A percentile compares a stretch with the other conserved stretches of the same genome.
Conservation (phyloP, 805 yeast species). For the Yarrowia keelungensis region DNA sequence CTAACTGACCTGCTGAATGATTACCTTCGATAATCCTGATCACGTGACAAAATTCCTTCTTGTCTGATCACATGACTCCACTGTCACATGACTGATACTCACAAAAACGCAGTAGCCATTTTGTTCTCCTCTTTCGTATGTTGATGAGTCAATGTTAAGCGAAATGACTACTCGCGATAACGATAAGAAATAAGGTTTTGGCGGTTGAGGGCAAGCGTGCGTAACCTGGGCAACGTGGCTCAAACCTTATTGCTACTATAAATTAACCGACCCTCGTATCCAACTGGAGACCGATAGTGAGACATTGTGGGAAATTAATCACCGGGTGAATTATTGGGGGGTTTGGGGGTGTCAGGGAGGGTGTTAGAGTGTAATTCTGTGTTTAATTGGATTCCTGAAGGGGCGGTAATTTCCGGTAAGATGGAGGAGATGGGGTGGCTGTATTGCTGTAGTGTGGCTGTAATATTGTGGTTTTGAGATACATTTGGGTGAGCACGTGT, state of each 20-base stretch:
- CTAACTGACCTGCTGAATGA: no score
- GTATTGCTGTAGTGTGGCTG: neutral
- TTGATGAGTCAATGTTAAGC: neutral
- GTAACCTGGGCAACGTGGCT: slow-evolving; percentile 2
- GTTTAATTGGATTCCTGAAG: neutral
- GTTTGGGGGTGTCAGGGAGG: neutral
- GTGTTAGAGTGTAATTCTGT: neutral
- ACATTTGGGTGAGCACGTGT: no score
- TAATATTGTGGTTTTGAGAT: neutral
- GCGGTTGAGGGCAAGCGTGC: neutral
- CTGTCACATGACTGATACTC: neutral
- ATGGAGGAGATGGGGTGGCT: neutral
- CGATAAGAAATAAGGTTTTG: slow-evolving; percentile 23
- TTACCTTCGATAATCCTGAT: no score
- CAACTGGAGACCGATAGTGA: neutral
- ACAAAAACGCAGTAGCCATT: slow-evolving; percentile 28
- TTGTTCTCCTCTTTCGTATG: neutral
- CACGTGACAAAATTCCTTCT: no score
- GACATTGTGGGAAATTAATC: neutral
- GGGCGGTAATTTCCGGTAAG: slow-evolving; percentile 3
- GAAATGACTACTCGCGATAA: slow-evolving; percentile 1
- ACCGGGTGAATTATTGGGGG: neutral
- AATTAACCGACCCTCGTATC: slow-evolving; percentile 6
- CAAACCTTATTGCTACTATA: neutral
- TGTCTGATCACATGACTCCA: neutral